These are phyloP conservation scores for Candida lessepsii DNA, from an alignment of 805 yeast species.

Conservation along the genomic window DNA sequence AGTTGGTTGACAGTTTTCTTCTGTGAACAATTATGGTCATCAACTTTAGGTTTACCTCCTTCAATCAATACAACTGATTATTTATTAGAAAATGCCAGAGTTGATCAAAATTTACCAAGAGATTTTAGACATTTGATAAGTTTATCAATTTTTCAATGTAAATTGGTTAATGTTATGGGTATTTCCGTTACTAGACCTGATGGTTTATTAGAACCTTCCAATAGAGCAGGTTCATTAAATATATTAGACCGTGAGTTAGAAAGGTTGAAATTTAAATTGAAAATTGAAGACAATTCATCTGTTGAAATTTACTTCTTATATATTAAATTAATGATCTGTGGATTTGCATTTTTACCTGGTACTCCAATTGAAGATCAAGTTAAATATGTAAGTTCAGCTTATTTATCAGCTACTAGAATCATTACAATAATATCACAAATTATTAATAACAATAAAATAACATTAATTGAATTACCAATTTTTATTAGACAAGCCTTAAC, in stretches of 20 bases:
- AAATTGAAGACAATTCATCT: conserved; percentile 60
- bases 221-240: conserved; percentile 77
- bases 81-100: conserved; percentile 72
- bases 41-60: conserved; percentile 84
- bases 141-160: conserved; percentile 78
- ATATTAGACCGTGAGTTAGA: conserved; percentile 77
- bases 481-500: conserved; percentile 85
- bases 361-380: conserved; percentile 86
- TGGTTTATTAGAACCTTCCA: conserved; percentile 80
- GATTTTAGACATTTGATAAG: conserved; percentile 70
- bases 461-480: conserved; percentile 80
- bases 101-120: conserved; percentile 64
- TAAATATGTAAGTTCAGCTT: conserved; percentile 77
- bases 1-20: conserved; percentile 89
- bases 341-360: conserved; percentile 88
- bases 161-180: conserved; percentile 83
- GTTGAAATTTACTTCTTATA: conserved; percentile 79
- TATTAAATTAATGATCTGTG: conserved; percentile 76
- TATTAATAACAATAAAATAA: conserved; percentile 53
- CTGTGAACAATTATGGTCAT: conserved; percentile 88
- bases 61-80: conserved; percentile 77
- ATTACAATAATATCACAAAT: conserved; percentile 75
- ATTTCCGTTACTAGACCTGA: conserved; percentile 81
- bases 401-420: conserved; percentile 74
- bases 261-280: conserved; percentile 61